A percentile compares a stretch with the other conserved stretches of the same genome.
Conservation (phyloP, 2,329 filamentous ascomycete genomes). For the Trichophyton benhamiae region DNA sequence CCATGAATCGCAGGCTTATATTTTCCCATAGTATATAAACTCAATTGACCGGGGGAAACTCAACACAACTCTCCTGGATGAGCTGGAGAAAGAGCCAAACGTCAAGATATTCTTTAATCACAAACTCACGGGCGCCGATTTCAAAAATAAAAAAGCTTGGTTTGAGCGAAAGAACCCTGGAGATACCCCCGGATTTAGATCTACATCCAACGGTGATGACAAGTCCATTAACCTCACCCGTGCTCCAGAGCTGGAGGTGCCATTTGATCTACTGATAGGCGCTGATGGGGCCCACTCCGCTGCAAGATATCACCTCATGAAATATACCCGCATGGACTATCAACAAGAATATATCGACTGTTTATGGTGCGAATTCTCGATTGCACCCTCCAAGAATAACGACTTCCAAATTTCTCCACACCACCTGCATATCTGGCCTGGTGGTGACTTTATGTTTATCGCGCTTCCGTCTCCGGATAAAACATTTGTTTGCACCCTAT, state of each 20-base stretch:
- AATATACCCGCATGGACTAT: slow-evolving; percentile 80
- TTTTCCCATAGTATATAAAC: slow-evolving; percentile 53
- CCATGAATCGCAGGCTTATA: not conserved
- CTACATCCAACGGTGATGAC: slow-evolving; percentile 20
- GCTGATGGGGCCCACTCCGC: slow-evolving; percentile 92
- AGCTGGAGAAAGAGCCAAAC: slow-evolving; percentile 71
- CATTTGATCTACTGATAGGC: slow-evolving; percentile 88
- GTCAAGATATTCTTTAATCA: slow-evolving; percentile 88
- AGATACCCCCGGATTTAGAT: slow-evolving; percentile 20
- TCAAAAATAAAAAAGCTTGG: slow-evolving; percentile 68
- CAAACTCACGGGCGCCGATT: slow-evolving; percentile 84
- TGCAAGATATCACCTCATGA: slow-evolving; percentile 89
- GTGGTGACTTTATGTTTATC: slow-evolving; percentile 93
- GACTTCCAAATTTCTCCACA: slow-evolving; percentile 76
- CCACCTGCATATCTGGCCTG: slow-evolving; percentile 96
- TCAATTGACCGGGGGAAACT: slow-evolving; percentile 75
- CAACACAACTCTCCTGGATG: slow-evolving; percentile 72
- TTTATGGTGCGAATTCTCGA: slow-evolving; percentile 91
- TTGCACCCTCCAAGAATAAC: slow-evolving; percentile 44
- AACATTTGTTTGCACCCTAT: slow-evolving; percentile 89
- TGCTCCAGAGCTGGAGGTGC: slow-evolving; percentile 62
- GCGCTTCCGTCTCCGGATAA: slow-evolving; percentile 82
- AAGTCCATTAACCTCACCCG: slow-evolving; percentile 24
- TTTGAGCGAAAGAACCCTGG: slow-evolving; percentile 50
- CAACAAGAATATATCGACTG: slow-evolving; percentile 92